Percentiles rank a stretch among this genome's conserved stretches.
These are phyloP conservation scores for Chrysosphaeria jannelii DNA, from an alignment of 2,329 filamentous ascomycete genomes.

Conservation along the genomic window DNA sequence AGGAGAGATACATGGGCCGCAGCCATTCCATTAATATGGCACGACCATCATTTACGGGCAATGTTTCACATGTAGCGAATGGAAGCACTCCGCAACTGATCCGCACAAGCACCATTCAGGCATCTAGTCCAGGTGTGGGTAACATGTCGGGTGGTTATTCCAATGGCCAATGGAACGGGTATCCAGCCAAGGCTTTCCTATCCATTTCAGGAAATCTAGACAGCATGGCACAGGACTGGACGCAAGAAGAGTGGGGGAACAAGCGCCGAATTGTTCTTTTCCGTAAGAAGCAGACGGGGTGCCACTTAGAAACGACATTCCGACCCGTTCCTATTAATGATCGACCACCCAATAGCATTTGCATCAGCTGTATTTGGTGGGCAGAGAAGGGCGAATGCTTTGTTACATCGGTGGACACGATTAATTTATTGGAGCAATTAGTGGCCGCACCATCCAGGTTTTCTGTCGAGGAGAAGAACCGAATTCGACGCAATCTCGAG, in stretches of 20 bases:
- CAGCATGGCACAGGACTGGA: slow-evolving; percentile 61
- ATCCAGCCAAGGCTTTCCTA: slow-evolving; percentile 56
- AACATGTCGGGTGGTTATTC: slow-evolving; percentile 11
- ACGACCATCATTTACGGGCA: slow-evolving; percentile 16
- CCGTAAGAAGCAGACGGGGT: slow-evolving; percentile 50
- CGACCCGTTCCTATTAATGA: slow-evolving; percentile 51
- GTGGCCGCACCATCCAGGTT: slow-evolving; percentile 50
- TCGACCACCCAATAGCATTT: slow-evolving; percentile 56
- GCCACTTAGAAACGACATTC: slow-evolving; percentile 56
- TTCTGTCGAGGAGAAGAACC: slow-evolving; percentile 93
- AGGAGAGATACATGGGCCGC: no score
- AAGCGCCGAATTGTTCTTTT: slow-evolving; percentile 74
- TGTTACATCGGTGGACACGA: slow-evolving; percentile 91
- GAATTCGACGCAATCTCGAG: slow-evolving; percentile 82
- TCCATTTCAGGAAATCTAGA: slow-evolving; percentile 69
- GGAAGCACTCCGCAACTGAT: slow-evolving; percentile 16
- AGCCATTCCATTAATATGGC: slow-evolving; percentile 13
- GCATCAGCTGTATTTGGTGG: slow-evolving; percentile 96
- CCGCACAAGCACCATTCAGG: slow-evolving; percentile 22
- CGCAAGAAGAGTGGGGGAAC: slow-evolving; percentile 45
- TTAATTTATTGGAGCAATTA: slow-evolving; percentile 74
- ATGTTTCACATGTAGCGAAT: slow-evolving; percentile 16
- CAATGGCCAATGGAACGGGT: slow-evolving; percentile 56
- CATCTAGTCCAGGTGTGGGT: slow-evolving; percentile 4
- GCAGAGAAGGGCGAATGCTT: slow-evolving; percentile 70